Base-by-base conservation (phyloP, 139 green algal genomes). In the Micromonas commoda region DNA sequence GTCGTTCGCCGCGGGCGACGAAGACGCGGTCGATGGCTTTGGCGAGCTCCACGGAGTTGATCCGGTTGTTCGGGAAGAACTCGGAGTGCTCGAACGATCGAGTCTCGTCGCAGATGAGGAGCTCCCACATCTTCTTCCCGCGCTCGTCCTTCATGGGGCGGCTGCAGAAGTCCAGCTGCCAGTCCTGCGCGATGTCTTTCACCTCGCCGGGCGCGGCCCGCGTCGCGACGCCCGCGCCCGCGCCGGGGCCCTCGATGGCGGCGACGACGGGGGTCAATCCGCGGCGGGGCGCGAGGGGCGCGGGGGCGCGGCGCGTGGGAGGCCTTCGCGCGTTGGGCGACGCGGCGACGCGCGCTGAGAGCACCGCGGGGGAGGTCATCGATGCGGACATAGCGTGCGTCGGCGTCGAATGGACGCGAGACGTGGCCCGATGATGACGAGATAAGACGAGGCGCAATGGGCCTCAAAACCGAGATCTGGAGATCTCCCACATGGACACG, bases 91-190 rank as follows among this genome's bases (percentile, higher is more conserved):
- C 84, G 37, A 97, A 97, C 20, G 54, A 89, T 37, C 95, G 82
- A 39, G 91, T 81, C 0, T 90, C 79, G 78, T 93, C 87, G 80
- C 89, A 96, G 3, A 99, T 88, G 0, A 99, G 81, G 51, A 99
- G 91, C 89, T 99, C 94, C 95, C 95, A 98, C n/a, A 96, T 85
- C 74, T 97, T 97, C 87, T 99, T 99, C 57, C 92, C 92, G 1
- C 94, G 84, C 71, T 96, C 94, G 72, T 99, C 95, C 37, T 98
- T 69, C 35, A 99, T 86, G 3, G 95, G 95, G 3, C 95, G 85
- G 9, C 91, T 97, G 83, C 91, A 98, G 70, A 99, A 99, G 78
- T 99, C 95, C 21, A 99, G 84, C 77, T 99, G 90, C 92, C 94
- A 97, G 0, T 86, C 79, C n/a, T 29, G 5, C 26, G 61, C 9